Base-by-base conservation (phyloP, 2,329 filamentous ascomycete genomes). In the Graphilbum sp. region DNA sequence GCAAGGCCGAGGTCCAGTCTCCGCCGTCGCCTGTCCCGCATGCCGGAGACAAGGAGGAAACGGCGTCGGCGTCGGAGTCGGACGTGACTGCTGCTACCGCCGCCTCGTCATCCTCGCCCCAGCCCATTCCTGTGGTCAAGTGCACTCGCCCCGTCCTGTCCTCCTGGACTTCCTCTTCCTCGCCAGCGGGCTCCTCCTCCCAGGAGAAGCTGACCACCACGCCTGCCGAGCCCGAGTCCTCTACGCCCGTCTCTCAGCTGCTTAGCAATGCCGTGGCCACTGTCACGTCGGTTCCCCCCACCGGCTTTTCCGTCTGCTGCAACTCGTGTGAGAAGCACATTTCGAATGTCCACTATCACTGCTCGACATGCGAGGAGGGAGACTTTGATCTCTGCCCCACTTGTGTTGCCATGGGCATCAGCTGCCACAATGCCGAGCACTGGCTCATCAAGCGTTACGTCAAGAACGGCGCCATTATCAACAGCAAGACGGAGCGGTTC, bases 371-470 rank as follows among this genome's bases (percentile, higher is more conserved):
- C 54, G 85, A 96, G 46, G 74, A 80, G 41, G 90, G 88, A 31
- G 90, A 98, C 56, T 98, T 87, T 51, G 90, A 98, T 53, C 72
- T 98, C 23, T 98, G 92, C 66, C 69, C 76, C 46, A 58, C 64
- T 6, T 98, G 90, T 51, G 74, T 95, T 35, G 69, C 76, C 36
- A 62, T 67, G 32, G 87, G 87, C 45, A 67, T 80, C 41, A 72
- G 81, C 31, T 98, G 92, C 63, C 71, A 76, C 45, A 77, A 77
- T 41, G 70, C 78, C 23, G 71, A 75, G 45, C 90, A 98, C 61
- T 95, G 86, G 87, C 67, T 98, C 58, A 88, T 96, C 57, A 95
- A 93, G 72, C 79, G 90, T 41, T 75, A 74, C 45, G 73, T 94
- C 44, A 68, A 78, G 50, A 70, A 86, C 42, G 88, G 87, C 36